phyloP scores from a whole-genome alignment of 1,284 basidiomycete genomes.

The Pseudozyma thailandica region DNA sequence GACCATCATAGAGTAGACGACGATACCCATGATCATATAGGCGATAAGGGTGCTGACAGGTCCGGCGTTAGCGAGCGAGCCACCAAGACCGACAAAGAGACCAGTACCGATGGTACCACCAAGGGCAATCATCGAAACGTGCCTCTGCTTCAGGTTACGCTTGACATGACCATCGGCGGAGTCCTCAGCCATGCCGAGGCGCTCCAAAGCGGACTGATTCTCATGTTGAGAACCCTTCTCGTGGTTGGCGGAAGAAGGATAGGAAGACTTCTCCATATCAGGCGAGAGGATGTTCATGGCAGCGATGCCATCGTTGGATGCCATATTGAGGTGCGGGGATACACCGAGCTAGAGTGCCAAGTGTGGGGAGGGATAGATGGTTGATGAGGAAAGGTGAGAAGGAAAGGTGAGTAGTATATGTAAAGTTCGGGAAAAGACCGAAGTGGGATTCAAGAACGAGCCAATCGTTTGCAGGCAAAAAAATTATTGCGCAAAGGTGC shows the following conservation, averaged over 20 bases:
- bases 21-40: constrained; percentile 66
- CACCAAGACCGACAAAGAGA: constrained; percentile 80
- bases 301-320: constrained; percentile 16
- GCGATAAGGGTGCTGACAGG: constrained; percentile 69
- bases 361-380: constrained; percentile 1
- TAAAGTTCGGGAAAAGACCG: constrained; percentile 8
- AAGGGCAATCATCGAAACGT: constrained; percentile 61
- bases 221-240: constrained; percentile 20
- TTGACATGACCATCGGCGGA: constrained; percentile 37
- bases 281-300: constrained; percentile 11
- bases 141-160: constrained; percentile 54
- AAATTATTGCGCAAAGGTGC: constrained; percentile 11
- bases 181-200: constrained; percentile 35
- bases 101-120: constrained; percentile 66
- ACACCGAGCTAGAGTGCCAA: neutral
- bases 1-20: constrained; percentile 66
- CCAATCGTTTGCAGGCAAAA: constrained; percentile 13
- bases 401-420: constrained; percentile 14
- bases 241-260: constrained; percentile 19
- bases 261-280: constrained; percentile 33
- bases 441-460: constrained; percentile 8
- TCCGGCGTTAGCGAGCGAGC: constrained; percentile 70
- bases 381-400: neutral
- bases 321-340: constrained; percentile 4
- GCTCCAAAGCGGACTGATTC: constrained; percentile 18